Conservation (phyloP, 139 green algal genomes). For the Chlorella sp. region DNA sequence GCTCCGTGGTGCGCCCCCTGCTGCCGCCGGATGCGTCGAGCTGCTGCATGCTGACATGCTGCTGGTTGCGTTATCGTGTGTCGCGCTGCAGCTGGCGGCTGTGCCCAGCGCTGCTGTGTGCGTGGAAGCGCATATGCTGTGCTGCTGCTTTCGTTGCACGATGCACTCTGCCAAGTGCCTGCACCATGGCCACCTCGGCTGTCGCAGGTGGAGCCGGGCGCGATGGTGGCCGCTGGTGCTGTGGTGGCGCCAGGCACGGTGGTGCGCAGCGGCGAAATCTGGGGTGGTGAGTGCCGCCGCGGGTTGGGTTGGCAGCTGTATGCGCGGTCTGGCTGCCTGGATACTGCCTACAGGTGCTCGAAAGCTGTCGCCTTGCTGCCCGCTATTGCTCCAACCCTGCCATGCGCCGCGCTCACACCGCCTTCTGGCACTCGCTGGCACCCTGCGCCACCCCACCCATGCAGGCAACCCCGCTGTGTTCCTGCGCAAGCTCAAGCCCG, state of each 20-base stretch:
- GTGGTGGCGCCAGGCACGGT: constrained; percentile 78
- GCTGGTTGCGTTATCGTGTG: neutral
- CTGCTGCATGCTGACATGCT: neutral
- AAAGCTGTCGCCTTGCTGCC: neutral
- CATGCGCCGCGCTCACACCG: no score
- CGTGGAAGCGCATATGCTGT: neutral
- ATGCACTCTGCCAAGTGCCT: no score
- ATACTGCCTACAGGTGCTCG: neutral
- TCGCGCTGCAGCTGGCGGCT: neutral
- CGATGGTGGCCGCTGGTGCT: constrained; percentile 91
- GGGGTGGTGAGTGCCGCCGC: constrained; percentile 18
- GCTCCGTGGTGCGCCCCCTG: constrained; percentile 35
- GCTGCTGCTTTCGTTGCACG: no score
- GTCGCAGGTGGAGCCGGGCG: constrained; percentile 71
- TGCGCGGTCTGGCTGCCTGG: no score
- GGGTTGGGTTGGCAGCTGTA: neutral
- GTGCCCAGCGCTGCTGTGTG: no score
- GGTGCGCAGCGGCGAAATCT: constrained; percentile 78
- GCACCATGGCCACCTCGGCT: neutral
- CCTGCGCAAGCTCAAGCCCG: constrained; percentile 83
- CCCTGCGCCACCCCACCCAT: neutral
- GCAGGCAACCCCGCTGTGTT: constrained; percentile 82
- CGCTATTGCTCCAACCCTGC: no score
- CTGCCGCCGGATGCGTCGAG: no score
- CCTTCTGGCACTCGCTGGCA: neutral